phyloP scores from a whole-genome alignment of 345 rosid genomes.

The Citrus reticulata region DNA sequence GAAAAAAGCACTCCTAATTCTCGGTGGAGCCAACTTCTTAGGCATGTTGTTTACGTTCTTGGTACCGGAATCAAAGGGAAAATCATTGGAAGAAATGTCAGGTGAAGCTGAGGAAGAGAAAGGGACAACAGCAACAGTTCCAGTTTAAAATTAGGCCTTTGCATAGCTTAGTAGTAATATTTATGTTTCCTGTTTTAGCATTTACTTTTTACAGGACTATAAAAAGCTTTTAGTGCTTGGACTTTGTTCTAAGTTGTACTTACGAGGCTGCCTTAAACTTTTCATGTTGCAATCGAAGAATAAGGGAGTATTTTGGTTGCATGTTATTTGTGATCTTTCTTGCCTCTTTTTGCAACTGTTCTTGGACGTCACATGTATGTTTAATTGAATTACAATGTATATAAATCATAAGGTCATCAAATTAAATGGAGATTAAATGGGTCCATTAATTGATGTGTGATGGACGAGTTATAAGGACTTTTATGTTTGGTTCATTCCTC shows the following conservation, averaged over 20 bases:
- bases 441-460: too few species aligned
- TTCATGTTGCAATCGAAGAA: not conserved
- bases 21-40: conserved; percentile 34
- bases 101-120: conserved; percentile 40
- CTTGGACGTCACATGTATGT: too few species aligned
- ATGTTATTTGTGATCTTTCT: too few species aligned
- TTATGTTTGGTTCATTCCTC: too few species aligned
- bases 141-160: conserved; percentile 4
- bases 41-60: conserved; percentile 39
- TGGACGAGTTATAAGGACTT: too few species aligned
- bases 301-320: too few species aligned
- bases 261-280: not conserved
- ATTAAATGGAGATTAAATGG: too few species aligned
- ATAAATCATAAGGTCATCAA: too few species aligned
- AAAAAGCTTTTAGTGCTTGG: too few species aligned
- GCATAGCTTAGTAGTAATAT: not conserved
- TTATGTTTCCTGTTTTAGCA: too few species aligned
- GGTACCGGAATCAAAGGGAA: conserved; percentile 54
- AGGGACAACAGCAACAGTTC: not conserved
- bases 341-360: too few species aligned
- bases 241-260: not conserved
- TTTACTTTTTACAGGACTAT: not conserved
- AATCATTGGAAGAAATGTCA: conserved; percentile 55
- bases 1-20: conserved; percentile 32
- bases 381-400: too few species aligned